Conservation (phyloP, 2,329 filamentous ascomycete genomes). For the Bipolaris gigantea region DNA sequence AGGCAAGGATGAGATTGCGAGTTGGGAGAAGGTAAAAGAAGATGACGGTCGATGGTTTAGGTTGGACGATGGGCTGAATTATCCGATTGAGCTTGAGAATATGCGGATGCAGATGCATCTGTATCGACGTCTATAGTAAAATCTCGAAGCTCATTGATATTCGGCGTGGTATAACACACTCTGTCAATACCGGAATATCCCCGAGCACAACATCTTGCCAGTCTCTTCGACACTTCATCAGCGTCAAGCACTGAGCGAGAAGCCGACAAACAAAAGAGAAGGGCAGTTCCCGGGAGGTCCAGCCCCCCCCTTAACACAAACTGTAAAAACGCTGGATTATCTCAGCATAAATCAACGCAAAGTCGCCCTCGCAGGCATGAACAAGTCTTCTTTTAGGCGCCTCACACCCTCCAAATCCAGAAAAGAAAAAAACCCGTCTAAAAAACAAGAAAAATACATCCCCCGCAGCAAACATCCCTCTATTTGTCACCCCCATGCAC, state of each 20-base stretch:
- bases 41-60: conserved; percentile 87
- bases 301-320: no score
- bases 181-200: not conserved
- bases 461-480: not conserved
- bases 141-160: not conserved
- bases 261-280: not conserved
- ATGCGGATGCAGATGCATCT: conserved; percentile 94
- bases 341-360: no score
- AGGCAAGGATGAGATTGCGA: conserved; percentile 15
- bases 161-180: not conserved
- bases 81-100: conserved; percentile 86
- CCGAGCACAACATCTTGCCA: not conserved
- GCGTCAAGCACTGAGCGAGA: not conserved
- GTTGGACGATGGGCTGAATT: conserved; percentile 63
- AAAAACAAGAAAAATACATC: not conserved
- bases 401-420: not conserved
- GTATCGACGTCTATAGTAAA: conserved; percentile 52
- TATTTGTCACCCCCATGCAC: conserved; percentile 18
- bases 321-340: no score
- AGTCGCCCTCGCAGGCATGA: not conserved
- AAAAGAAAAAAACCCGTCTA: not conserved
- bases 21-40: conserved; percentile 74
- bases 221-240: not conserved
- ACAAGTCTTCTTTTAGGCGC: not conserved
- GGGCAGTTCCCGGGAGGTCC: not conserved